Evolutionary conservation across 1,139 yeast genomes (phyloP), one percentile per base, ranked within the genome.

Genomic region (Wickerhamomyces sp.): DNA sequence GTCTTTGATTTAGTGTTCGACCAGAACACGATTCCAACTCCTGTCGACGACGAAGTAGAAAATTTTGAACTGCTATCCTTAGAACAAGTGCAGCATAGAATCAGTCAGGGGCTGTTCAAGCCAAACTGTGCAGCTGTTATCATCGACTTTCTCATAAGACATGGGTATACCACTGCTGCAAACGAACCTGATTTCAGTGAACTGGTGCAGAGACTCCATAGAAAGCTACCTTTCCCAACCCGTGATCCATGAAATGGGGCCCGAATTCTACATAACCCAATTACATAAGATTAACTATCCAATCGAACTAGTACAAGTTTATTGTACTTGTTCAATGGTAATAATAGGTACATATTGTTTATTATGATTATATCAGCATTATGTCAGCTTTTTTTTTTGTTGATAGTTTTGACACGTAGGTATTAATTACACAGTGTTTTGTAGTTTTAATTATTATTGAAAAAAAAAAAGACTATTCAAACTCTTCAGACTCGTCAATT

Each of bases 11-110:
- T 92, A 37, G 64, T 63, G 41, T 74, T 92, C 60, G 75, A 69
- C 10, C 54, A 61, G 19, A 66, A 61, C 3, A 65, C 76, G 1
- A 57, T 66, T 0, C 96, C 96, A 0, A 60, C 54, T 8, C 96
- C 96, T 0, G 79, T 76, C 29, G 97, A 92, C 54, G 87, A 90
- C 21, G 97, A 92, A 60, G 94, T 89, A 0, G 83, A 81, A 44
- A 78, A 76, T 43, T 92, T 90, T 58, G 56, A 63, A 42, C 64
- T 90, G 35, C 67, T 86, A 78, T 61, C 68, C 5, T 59, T 85
- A 1, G 77, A 72, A 9, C 81, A 85, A 47, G 75, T 87, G 0
- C 47, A 72, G 27, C 47, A 55, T 20, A 68, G 74, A 18, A 54
- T 90, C 21, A 54, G 56, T 8, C 57, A 59, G 0, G 78, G 77